phyloP scores from a whole-genome alignment of 805 yeast species.

The Zygotorulaspora danielsina region DNA sequence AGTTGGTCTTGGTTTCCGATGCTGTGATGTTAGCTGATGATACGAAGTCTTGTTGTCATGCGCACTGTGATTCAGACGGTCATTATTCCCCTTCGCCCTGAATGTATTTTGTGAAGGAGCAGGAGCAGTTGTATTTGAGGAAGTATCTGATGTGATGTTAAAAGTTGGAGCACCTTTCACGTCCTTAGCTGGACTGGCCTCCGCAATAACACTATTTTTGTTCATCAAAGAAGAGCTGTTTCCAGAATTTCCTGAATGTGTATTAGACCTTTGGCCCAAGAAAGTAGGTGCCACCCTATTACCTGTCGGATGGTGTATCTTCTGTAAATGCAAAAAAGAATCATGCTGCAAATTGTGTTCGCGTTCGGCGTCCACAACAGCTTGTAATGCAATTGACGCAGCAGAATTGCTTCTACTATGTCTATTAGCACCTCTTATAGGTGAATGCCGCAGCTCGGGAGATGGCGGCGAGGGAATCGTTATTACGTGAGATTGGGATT shows the following conservation, averaged over 20 bases:
- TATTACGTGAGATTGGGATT: slow-evolving; percentile 57
- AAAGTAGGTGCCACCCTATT: slow-evolving; percentile 10
- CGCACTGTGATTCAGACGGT: too few species aligned
- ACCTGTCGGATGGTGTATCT: slow-evolving; percentile 5
- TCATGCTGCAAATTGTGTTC: slow-evolving; percentile 15
- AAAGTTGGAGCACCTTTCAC: slow-evolving; percentile 2
- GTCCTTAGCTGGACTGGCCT: slow-evolving; percentile 21
- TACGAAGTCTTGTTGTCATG: too few species aligned
- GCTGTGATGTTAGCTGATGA: slow-evolving; percentile 32
- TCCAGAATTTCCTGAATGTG: slow-evolving; percentile 32
- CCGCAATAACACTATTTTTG: slow-evolving; percentile 26
- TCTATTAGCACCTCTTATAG: slow-evolving; percentile 19
- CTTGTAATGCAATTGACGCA: slow-evolving; percentile 67
- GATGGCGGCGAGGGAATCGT: slow-evolving; percentile 43
- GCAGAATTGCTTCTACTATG: slow-evolving; percentile 44
- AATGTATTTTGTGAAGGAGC: slow-evolving; percentile 1
- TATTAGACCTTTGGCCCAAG: slow-evolving; percentile 36
- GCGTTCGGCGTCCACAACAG: slow-evolving; percentile 61
- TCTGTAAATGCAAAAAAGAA: slow-evolving; percentile 2
- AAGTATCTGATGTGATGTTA: background rate
- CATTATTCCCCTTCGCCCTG: too few species aligned
- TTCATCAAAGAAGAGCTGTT: slow-evolving; percentile 21
- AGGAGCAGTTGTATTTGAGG: background rate
- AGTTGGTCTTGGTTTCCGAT: slow-evolving; percentile 73
- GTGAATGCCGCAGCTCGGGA: slow-evolving; percentile 24